Evolutionary conservation across 2,329 filamentous ascomycete species (phyloP), one percentile per base, ranked within the genome.

Genomic region (Penicillium sp.): DNA sequence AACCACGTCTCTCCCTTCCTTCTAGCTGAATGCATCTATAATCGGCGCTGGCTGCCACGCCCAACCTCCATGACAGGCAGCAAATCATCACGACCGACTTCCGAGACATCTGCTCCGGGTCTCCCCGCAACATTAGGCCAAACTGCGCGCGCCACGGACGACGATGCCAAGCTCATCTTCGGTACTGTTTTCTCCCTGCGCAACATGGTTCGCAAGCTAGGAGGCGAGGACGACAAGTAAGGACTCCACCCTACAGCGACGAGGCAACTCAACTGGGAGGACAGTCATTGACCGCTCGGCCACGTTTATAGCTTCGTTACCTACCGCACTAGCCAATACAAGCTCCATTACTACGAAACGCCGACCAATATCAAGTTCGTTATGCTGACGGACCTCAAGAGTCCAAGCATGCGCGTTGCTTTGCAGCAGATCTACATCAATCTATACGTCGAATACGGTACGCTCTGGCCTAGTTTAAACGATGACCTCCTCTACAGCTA

Each of bases 361-460:
- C 89, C 90, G 1, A 93, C 89, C 45, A 94, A 88, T 68, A 83
- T 95, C 70, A 94, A 95, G 66, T 94, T 97, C 66, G 89, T 96
- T 65, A 88, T 98, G 84, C 77, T 97, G 65, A 97, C 93, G 22
- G 93, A 97, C 72, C 87, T 87, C 33, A 85, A 82, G 58, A 87
- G 88, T 50, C 80, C 86, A 58, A 96, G 89, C 70, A 91, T 98
- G 82, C 82, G 90, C 39, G 88, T 94, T 61, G 91, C 95, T 21
- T 73, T 98, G 63, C 90, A 98, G 68, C 93, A 98, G 77, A 96
- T 98, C 55, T 98, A 96, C 70, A 94, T 96, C 51, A 97, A 95
- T 68, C 80, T 97, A 22, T 98, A 93, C 74, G 90, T 98, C n/a
- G 93, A 98, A 74, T 98, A 93, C 63, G 85, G 86, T 88, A 69